Evolutionary conservation across 371 early-diverging fungal genomes (phyloP), one percentile per base, ranked within the genome.

Genomic region (Mucor sp.): DNA sequence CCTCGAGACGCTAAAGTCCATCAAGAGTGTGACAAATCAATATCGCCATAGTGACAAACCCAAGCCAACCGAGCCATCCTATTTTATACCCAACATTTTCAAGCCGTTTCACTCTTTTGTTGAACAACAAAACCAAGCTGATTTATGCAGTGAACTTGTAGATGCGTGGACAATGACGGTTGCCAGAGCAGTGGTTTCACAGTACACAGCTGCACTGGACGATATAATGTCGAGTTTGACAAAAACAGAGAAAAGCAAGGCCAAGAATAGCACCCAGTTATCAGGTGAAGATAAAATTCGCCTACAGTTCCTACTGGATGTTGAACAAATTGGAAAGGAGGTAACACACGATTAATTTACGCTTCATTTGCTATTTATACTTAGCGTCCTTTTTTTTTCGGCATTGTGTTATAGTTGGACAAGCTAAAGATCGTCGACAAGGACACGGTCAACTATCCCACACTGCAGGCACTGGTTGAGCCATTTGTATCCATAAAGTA

Each of bases 31-130:
- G 33, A 84, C 83, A 43, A 65, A 71, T 66, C 86, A 89, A 62
- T 86, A 85, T 61, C 74, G 83, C 50, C 83, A 86, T 15, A 89
- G 87, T 69, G 70, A 67, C 17, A 67, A 78, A 56, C 66, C 85
- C 0, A 53, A 53, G 25, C 91, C 93, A 3, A 79, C 75, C 8
- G 85, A 86, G 59, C 75, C 84, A 6, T 91, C 91, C 4, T 73
- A 80, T n/a, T 91, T 87, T 80, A 85, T 91, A 55, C 74, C 84
- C 21, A 76, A 76, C 37, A 76, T 90, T 19, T 74, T 91, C 53
- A 74, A 77, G 32, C 91, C 91, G 0, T 76, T 87, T 23, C 66
- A 65, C n/a, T 48, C 61, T 6, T 88, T 86, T 68, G 55, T 79
- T 19, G 67, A 82, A 12, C 75, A 82, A 12, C 75, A 76, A 23